Evolutionary conservation across 139 green algal species (phyloP), one percentile per base, ranked within the genome.

Genomic region (Chlorella sp.): DNA sequence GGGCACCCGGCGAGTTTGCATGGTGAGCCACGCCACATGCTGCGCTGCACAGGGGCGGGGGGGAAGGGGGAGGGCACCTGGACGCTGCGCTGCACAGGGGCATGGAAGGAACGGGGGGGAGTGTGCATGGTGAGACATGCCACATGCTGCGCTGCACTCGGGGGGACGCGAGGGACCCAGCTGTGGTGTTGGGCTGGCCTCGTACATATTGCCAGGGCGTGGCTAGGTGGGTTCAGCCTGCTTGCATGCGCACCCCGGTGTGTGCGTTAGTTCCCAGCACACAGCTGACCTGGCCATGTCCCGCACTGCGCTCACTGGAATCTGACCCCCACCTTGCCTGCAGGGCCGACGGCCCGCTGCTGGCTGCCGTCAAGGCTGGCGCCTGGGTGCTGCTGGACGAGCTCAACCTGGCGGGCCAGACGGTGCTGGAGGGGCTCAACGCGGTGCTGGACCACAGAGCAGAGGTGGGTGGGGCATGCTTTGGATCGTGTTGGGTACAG

Each of bases 381-480:
- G 84, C 95, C 81, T 99, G 98, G 98, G 97, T 99, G 37, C 95
- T 99, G 80, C 95, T 99, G n/a, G 98, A 99, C 89, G 98, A 99
- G 94, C 95, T 99, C 32, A 99, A 99, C 91, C 95, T 99, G 26
- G 98, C 98, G 18, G 93, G 93, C 60, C 98, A 99, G 92, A 94
- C 92, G 22, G 96, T 99, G 57, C 92, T 99, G 77, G 97, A 99
- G 91, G 98, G 98, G 0, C 95, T 99, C 60, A 99, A 99, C 85
- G 95, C 97, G 0, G 87, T 99, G 81, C 96, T 99, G 85, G 98
- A 99, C 93, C 98, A 99, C 93, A 92, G 98, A 26, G 89, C 90
- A 24, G 95, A 99, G 91, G 84, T 88, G 84, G 39, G 68, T 9
- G 36, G 2, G 1, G 53, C 15, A 3, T 40, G 28, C 2, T 40